A percentile compares a stretch with the other conserved stretches of the same genome.
Conservation (phyloP, 2,329 filamentous ascomycete genomes). For the Fusarium cicatricum region DNA sequence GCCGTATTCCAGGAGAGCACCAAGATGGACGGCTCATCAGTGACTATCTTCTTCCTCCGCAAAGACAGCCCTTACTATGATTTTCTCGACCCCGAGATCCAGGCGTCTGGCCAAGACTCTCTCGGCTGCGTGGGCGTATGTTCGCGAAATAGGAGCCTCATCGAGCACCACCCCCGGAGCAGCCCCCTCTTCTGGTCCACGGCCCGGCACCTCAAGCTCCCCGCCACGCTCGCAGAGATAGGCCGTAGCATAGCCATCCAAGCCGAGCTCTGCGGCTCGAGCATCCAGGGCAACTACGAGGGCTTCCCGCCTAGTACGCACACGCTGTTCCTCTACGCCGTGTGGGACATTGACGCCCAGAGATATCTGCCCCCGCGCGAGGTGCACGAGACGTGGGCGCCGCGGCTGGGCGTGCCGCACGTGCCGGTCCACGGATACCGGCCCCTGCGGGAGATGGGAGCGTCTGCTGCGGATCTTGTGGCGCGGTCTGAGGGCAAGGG, state of each 20-base stretch:
- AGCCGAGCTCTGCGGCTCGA: constrained; percentile 39
- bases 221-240: constrained; percentile 11
- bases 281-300: constrained; percentile 36
- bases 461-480: constrained; percentile 26
- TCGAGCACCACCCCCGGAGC: constrained; percentile 18
- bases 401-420: constrained; percentile 43
- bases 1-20: constrained; percentile 47
- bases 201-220: constrained; percentile 17
- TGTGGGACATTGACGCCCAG: constrained; percentile 45
- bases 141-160: constrained; percentile 34
- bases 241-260: constrained; percentile 35
- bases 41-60: constrained; percentile 49
- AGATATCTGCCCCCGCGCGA: constrained; percentile 39
- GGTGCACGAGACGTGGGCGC: constrained; percentile 41
- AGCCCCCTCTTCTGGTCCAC: constrained; percentile 28
- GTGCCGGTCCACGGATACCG: constrained; percentile 42
- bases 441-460: constrained; percentile 21
- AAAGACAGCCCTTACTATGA: constrained; percentile 27
- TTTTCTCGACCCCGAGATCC: constrained; percentile 24
- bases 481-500: constrained; percentile 33
- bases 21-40: constrained; percentile 52
- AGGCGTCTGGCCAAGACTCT: background rate
- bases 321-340: constrained; percentile 47
- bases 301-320: constrained; percentile 31
- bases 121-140: constrained; percentile 30